Conservation (phyloP, 2,329 filamentous ascomycete genomes). For the Aspergillus eucalypticola region DNA sequence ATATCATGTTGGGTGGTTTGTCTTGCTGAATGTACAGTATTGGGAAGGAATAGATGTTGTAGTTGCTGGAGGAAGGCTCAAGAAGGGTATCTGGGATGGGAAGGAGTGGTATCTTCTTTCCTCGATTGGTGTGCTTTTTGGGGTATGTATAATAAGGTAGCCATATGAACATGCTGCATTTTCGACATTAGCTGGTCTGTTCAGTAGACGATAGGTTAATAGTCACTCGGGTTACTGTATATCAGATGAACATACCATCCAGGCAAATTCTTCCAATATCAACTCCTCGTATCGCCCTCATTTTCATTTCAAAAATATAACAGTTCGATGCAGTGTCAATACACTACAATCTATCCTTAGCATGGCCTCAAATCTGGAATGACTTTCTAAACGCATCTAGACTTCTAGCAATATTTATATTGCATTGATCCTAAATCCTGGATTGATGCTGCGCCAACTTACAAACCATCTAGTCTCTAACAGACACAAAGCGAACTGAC, state of each 20-base stretch:
- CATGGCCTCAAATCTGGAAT: neutral
- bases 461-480: neutral
- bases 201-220: no score
- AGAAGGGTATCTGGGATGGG: neutral
- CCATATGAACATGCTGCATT: neutral
- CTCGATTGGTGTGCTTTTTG: neutral
- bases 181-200: neutral
- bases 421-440: no score
- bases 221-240: no score
- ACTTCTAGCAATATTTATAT: no score
- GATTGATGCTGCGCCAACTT: neutral
- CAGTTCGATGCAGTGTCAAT: no score
- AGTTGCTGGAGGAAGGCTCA: neutral
- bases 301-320: neutral
- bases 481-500: neutral
- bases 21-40: neutral
- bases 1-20: neutral
- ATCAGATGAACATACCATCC: no score
- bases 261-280: no score
- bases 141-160: neutral
- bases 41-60: neutral
- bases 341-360: neutral
- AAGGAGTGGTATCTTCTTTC: neutral
- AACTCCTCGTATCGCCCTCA: neutral
- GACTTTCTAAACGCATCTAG: no score